Base-by-base conservation (phyloP, 2,329 filamentous ascomycete species). In the Aspergillus sp. region DNA sequence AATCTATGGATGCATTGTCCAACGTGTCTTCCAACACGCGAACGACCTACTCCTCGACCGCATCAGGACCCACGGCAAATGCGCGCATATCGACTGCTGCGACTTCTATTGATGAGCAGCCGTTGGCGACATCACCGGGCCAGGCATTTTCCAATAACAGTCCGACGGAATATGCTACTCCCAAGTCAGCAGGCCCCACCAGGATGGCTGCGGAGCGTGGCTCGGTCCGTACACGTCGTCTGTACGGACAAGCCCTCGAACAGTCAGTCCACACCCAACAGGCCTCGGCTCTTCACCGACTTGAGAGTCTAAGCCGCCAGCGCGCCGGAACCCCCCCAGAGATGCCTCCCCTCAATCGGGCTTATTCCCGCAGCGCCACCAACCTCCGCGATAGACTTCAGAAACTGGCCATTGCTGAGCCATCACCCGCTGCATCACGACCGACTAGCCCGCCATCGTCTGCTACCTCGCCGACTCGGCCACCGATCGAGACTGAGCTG, bases 31-130 rank as follows among this genome's bases (percentile, higher is more conserved):
- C 90, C 69, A 86, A 85, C 64, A 91, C 94, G 66, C 85, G 93
- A 28, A 92, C 93, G 66, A 97, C 93, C 0, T 81, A 81, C n/a
- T 95, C 91, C 1, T 97, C 94, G 0, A 96, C 91, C 0, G 90
- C 88, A 7, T 95, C 92, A 4, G 84, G 82, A 5, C 89, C 87
- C 6, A 88, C 87, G 6, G 88, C 87, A 0, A 84, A 88, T 45
- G 86, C 87, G 28, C 88, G 91, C 30, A 89, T 87, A 59, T 97
- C 94, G 0, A 97, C 93, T 1, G 91, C 93, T 7, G 93, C 92
- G 3, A 97, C 93, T 0, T 97, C 94, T 0, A 82, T 96, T 54
- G 87, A 89, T n/a, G 96, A 93, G 0, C 91, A 94, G 47, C 56
- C 62, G 68, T 78, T 68, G 28, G 57, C 64, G 17, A 66, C 66